Base-by-base conservation (phyloP, 257 asterid species). In the Gentiana straminea region DNA sequence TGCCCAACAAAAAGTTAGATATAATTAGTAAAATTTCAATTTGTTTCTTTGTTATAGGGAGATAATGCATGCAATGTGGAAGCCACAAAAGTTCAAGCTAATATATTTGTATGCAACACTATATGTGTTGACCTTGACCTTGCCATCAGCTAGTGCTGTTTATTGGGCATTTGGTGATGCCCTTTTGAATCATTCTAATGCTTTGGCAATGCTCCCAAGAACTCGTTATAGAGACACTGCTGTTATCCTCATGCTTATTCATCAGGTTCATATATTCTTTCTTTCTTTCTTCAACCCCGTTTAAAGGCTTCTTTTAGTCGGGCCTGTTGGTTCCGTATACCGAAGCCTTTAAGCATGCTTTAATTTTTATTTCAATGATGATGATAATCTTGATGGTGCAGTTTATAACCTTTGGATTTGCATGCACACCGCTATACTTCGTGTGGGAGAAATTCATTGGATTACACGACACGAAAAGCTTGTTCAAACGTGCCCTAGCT, bases 11-110 rank as follows among this genome's bases (percentile, higher is more conserved):
- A 24, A 12, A 24, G 2, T 10, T 2, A 46, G 3, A 24, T 5
- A 13, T 54, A 4, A 48, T 57, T 37, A 9, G 13, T 64, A n/a
- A 47, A 2, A 3, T 36, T 53, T 10, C 33, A 35, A 44, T 1
- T 34, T 32, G 7, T 13, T 2, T 50, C 36, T 10, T 8, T 15
- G 36, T 9, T 34, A 15, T 51, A 86, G 94, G 79, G 95, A 86
- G 59, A 83, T 86, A 69, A 86, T 86, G 95, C 95, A 83, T 58
- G 95, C 95, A 57, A 86, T 86, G 95, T 86, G 93, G 95, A 86
- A 86, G 73, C 95, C 95, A 52, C 94, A 86, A 60, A 86, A 79
- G 65, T 86, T 86, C 84, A 86, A 86, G 77, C 48, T 69, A 13
- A 77, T 86, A 70, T 86, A 86, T 66, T 72, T 86, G 81, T 1